phyloP scores from a whole-genome alignment of 108 stramenopile genomes.

The Fragilaria radians region DNA sequence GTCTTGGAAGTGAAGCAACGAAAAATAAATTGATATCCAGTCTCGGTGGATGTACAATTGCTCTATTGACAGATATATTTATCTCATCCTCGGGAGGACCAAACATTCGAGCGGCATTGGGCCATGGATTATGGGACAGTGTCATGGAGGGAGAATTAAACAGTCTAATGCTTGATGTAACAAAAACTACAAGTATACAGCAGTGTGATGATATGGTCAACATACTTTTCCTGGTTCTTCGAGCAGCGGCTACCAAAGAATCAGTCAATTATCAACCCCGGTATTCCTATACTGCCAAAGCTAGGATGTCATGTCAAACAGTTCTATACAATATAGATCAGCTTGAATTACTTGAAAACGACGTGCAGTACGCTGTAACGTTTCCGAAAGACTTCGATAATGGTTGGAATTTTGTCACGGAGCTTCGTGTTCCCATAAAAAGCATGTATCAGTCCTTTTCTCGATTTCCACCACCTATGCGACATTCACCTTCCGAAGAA shows the following conservation, averaged over 20 bases:
- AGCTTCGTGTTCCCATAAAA: too few species aligned
- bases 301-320: constrained; percentile 8
- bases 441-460: too few species aligned
- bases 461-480: neutral
- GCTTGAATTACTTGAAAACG: constrained; percentile 14
- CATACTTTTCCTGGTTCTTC: neutral
- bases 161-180: constrained; percentile 11
- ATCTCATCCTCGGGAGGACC: constrained; percentile 41
- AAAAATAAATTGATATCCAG: constrained; percentile 25
- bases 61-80: constrained; percentile 54
- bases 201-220: neutral
- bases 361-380: neutral
- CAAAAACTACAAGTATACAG: neutral
- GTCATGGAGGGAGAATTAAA: constrained; percentile 28
- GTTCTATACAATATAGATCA: constrained; percentile 9
- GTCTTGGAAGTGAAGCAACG: neutral
- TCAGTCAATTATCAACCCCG: constrained; percentile 16
- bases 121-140: constrained; percentile 45
- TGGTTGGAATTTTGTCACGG: too few species aligned
- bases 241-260: neutral
- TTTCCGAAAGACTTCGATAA: neutral
- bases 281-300: constrained; percentile 31
- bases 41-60: constrained; percentile 32
- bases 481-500: neutral
- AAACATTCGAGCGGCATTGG: constrained; percentile 48